Evolutionary conservation across 2,329 filamentous ascomycete genomes (phyloP).

Genomic region (Rachicladosporium sp.): DNA sequence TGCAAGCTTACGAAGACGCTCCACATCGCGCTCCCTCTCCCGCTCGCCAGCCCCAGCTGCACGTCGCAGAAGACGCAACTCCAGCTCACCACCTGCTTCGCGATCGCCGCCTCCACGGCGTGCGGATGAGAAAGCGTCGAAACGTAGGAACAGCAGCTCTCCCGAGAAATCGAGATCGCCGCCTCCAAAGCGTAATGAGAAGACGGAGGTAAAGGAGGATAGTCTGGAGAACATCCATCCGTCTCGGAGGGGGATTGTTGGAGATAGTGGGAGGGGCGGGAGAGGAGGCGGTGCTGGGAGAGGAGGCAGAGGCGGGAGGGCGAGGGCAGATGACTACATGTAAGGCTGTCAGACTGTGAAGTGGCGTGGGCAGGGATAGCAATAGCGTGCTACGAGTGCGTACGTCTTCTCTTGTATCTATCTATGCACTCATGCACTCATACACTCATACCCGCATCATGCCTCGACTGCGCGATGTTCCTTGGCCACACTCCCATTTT

Average conservation of each 20-base stretch:
- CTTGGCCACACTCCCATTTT: too few relatives aligned
- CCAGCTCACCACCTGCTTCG: conserved; percentile 14
- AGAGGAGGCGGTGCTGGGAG: conserved; percentile 7
- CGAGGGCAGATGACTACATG: conserved; percentile 17
- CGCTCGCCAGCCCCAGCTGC: conserved; percentile 12
- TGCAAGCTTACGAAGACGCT: conserved; percentile 5
- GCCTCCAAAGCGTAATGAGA: conserved; percentile 4
- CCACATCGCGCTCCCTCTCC: conserved; percentile 8
- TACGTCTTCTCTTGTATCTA: too few relatives aligned
- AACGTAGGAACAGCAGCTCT: conserved; percentile 17
- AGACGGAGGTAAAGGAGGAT: conserved; percentile 14
- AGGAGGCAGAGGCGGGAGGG: conserved; percentile 7
- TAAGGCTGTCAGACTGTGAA: too few relatives aligned
- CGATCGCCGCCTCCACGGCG: conserved; percentile 7
- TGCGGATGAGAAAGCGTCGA: background rate
- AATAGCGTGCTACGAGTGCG: too few relatives aligned
- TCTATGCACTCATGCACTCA: too few relatives aligned
- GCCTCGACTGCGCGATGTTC: too few relatives aligned
- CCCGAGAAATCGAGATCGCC: conserved; percentile 18
- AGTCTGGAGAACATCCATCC: conserved; percentile 23
- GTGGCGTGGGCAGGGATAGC: too few relatives aligned
- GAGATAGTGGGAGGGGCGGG: conserved; percentile 9
- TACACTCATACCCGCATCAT: too few relatives aligned
- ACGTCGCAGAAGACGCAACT: conserved; percentile 13
- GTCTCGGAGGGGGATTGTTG: conserved; percentile 21